These are phyloP conservation scores for Yamadazyma aaseri DNA, from an alignment of 1,139 yeast genomes.

Conservation along the genomic window DNA sequence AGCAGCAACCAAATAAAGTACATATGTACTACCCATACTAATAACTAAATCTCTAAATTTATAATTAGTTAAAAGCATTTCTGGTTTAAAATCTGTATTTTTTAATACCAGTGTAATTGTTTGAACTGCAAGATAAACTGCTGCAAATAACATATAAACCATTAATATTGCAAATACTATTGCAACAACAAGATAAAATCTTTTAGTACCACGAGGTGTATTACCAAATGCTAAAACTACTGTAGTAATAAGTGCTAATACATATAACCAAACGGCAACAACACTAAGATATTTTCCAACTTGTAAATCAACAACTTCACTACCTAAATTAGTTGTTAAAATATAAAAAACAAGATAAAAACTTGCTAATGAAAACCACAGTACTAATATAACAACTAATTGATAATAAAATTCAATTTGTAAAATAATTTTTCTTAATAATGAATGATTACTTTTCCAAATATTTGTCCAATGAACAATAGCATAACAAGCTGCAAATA, in stretches of 20 bases:
- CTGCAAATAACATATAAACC: constrained; percentile 62
- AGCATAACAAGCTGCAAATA: constrained; percentile 79
- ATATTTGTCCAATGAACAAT: constrained; percentile 68
- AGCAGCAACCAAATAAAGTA: constrained; percentile 76
- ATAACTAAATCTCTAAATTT: constrained; percentile 82
- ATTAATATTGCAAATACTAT: constrained; percentile 43
- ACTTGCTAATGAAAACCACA: constrained; percentile 79
- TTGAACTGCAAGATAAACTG: constrained; percentile 76
- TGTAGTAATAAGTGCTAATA: constrained; percentile 42
- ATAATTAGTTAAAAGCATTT: constrained; percentile 55
- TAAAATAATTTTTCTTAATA: constrained; percentile 58
- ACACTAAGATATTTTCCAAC: constrained; percentile 44
- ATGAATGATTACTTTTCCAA: constrained; percentile 68
- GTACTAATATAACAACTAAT: constrained; percentile 59
- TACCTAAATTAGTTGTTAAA: constrained; percentile 56
- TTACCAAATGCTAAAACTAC: constrained; percentile 50
- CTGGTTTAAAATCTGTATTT: constrained; percentile 43
- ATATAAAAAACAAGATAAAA: constrained; percentile 73
- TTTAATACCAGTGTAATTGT: constrained; percentile 49
- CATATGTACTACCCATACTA: constrained; percentile 83
- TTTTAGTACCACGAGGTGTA: constrained; percentile 47
- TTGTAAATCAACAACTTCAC: constrained; percentile 43
- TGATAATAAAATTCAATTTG: constrained; percentile 75
- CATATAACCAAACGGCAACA: constrained; percentile 44
- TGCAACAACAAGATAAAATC: constrained; percentile 43